Conservation (phyloP, 2,329 filamentous ascomycete species). For the Pyricularia pennisetigena region DNA sequence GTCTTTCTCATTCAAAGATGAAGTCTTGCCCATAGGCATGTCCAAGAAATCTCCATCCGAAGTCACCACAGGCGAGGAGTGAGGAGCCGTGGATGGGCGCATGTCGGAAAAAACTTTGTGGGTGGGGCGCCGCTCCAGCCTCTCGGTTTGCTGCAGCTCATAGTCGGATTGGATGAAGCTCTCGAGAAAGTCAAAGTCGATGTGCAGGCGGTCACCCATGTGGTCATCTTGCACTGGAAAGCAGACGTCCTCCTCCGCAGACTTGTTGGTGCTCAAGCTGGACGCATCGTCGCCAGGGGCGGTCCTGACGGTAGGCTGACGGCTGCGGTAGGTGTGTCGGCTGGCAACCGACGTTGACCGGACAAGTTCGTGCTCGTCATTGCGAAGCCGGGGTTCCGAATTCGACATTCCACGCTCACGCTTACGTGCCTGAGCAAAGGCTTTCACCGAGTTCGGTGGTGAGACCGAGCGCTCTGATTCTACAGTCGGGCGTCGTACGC, state of each 20-base stretch:
- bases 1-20: conserved; percentile 36
- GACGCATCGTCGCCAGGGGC: conserved; percentile 44
- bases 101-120: conserved; percentile 51
- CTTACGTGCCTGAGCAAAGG: conserved; percentile 84
- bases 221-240: conserved; percentile 67
- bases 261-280: conserved; percentile 55
- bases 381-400: conserved; percentile 29
- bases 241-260: conserved; percentile 80
- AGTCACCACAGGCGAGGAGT: conserved; percentile 31
- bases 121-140: conserved; percentile 32
- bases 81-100: conserved; percentile 26
- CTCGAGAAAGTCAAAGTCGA: conserved; percentile 90
- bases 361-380: conserved; percentile 45
- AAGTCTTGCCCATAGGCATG: conserved; percentile 24
- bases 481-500: conserved; percentile 45
- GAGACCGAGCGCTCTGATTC: conserved; percentile 58
- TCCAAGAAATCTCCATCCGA: conserved; percentile 47
- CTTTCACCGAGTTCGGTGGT: conserved; percentile 94
- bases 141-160: conserved; percentile 34
- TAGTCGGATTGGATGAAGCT: conserved; percentile 67
- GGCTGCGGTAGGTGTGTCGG: conserved; percentile 42
- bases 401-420: conserved; percentile 64
- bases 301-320: conserved; percentile 38
- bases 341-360: conserved; percentile 61
- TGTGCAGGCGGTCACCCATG: conserved; percentile 63